phyloP scores from a whole-genome alignment of 805 yeast genomes.

The Suhomyces emberorum region DNA sequence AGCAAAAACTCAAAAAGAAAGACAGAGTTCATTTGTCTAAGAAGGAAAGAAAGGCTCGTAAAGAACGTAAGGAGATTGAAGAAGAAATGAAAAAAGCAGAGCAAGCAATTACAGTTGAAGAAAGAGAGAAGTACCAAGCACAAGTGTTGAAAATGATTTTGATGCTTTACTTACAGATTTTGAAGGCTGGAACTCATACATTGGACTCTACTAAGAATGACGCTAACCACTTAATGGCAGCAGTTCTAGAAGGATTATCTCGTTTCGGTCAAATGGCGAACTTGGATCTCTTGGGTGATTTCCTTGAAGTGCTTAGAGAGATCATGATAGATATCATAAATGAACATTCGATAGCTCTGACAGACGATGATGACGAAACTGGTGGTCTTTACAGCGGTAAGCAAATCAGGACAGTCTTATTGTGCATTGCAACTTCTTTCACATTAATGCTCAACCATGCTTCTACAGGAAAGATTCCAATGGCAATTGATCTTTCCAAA shows the following conservation, averaged over 20 bases:
- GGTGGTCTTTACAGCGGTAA: slow-evolving; percentile 32
- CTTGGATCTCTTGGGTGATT: slow-evolving; percentile 88
- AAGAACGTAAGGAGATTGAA: slow-evolving; percentile 83
- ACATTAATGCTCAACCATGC: slow-evolving; percentile 76
- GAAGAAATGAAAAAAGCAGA: slow-evolving; percentile 88
- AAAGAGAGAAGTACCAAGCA: slow-evolving; percentile 81
- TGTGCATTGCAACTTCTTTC: slow-evolving; percentile 88
- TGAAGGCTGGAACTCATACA: slow-evolving; percentile 44
- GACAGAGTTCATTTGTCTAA: slow-evolving; percentile 91
- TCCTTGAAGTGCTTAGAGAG: slow-evolving; percentile 84
- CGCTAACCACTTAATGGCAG: slow-evolving; percentile 59
- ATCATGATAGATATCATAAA: slow-evolving; percentile 54
- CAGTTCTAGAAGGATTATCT: slow-evolving; percentile 88
- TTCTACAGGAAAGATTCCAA: slow-evolving; percentile 54
- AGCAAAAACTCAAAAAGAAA: slow-evolving; percentile 66
- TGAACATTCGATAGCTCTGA: slow-evolving; percentile 36
- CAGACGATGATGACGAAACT: slow-evolving; percentile 16
- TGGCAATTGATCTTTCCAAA: slow-evolving; percentile 66
- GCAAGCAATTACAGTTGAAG: slow-evolving; percentile 80
- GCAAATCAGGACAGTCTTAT: slow-evolving; percentile 67
- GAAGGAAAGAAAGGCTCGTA: slow-evolving; percentile 80
- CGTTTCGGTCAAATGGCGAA: slow-evolving; percentile 90
- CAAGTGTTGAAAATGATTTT: slow-evolving; percentile 74
- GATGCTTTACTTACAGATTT: slow-evolving; percentile 70
- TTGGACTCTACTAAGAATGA: slow-evolving; percentile 44